A percentile compares a stretch with the other conserved stretches of the same genome.
These are phyloP conservation scores for Suillus americanus DNA, from an alignment of 768 basidiomycete species.

Conservation along the genomic window DNA sequence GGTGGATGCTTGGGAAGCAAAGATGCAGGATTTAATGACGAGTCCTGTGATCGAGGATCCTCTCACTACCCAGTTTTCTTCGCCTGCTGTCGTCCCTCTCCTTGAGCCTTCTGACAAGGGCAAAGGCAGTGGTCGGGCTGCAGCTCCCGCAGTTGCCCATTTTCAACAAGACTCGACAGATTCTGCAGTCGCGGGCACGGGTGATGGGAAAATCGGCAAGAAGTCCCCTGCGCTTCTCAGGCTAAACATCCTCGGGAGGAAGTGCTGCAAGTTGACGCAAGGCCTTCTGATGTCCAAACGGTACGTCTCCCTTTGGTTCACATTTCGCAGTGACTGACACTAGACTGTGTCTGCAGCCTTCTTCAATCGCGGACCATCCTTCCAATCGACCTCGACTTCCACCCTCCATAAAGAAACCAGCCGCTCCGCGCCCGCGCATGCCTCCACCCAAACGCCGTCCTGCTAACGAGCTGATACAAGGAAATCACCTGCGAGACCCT, in stretches of 20 bases:
- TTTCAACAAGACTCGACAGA: no score
- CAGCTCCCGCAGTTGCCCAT: no score
- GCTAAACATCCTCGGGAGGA: not conserved
- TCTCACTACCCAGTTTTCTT: no score
- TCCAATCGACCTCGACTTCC: not conserved
- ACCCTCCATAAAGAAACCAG: not conserved
- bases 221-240: no score
- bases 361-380: not conserved
- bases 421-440: not conserved
- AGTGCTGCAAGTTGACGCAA: not conserved
- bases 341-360: not conserved
- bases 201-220: no score
- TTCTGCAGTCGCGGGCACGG: no score
- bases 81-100: no score
- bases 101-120: no score
- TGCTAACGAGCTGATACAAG: not conserved
- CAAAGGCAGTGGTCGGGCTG: no score
- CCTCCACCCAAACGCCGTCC: not conserved
- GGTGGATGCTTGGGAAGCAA: no score
- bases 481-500: not conserved
- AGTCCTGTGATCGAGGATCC: no score
- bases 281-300: not conserved
- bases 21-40: no score
- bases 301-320: not conserved
- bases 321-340: not conserved